These are phyloP conservation scores for Cutaneotrichosporon spelunceum DNA, from an alignment of 1,284 basidiomycete species.

Conservation along the genomic window DNA sequence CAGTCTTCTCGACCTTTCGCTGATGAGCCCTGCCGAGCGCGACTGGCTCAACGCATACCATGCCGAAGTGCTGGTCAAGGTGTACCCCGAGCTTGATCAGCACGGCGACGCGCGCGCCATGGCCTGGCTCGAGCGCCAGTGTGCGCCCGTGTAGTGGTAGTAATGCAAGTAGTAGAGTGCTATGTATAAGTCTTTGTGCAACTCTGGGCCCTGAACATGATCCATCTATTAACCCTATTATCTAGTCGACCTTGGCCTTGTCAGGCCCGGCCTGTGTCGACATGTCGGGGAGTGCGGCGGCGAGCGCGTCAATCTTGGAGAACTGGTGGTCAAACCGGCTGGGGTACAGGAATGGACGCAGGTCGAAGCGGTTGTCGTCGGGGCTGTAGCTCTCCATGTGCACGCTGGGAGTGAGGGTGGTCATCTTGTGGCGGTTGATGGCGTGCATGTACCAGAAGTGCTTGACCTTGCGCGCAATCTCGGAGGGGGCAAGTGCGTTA, in stretches of 20 bases:
- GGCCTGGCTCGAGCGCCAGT: conserved; percentile 72
- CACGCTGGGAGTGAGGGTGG: conserved; percentile 92
- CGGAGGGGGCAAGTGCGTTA: conserved; percentile 63
- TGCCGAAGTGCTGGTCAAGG: conserved; percentile 68
- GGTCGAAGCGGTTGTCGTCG: conserved; percentile 64
- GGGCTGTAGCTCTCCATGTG: conserved; percentile 68
- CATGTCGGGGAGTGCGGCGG: conserved; percentile 67
- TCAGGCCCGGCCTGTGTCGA: conserved; percentile 53
- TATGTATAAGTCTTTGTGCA: background rate
- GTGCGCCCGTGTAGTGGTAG: conserved; percentile 15
- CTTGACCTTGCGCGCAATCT: conserved; percentile 98
- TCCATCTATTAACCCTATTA: background rate
- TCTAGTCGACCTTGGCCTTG: conserved; percentile 55
- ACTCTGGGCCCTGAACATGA: no score
- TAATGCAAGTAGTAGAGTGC: background rate
- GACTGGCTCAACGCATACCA: conserved; percentile 87
- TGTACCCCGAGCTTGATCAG: conserved; percentile 65
- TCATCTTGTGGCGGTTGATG: conserved; percentile 97
- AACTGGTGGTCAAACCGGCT: conserved; percentile 95
- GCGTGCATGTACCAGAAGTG: conserved; percentile 96
- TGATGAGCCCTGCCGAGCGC: conserved; percentile 68
- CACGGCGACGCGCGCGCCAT: conserved; percentile 64
- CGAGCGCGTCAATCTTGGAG: conserved; percentile 83
- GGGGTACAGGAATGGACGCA: conserved; percentile 94
- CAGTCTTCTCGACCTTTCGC: conserved; percentile 65